Conservation (phyloP, 1,139 yeast genomes). For the Yamadazyma sp. region DNA sequence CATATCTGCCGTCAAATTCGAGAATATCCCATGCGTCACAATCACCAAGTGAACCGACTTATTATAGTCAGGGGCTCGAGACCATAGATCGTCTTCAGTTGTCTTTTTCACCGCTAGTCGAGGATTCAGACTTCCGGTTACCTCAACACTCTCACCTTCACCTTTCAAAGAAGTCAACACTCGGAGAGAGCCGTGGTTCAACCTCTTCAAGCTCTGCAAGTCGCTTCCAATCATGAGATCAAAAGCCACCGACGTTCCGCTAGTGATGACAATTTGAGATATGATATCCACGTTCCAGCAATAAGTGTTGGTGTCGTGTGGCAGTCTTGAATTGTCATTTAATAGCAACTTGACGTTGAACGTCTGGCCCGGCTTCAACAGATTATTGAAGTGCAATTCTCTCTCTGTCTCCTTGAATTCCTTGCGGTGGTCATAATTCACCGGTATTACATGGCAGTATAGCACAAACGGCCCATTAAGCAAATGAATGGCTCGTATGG, state of each 20-base stretch:
- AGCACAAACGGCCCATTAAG: constrained; percentile 61
- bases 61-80: constrained; percentile 37
- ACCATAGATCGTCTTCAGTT: constrained; percentile 75
- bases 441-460: constrained; percentile 60
- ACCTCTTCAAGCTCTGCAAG: constrained; percentile 28
- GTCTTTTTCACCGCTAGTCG: constrained; percentile 42
- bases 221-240: constrained; percentile 61
- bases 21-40: constrained; percentile 87
- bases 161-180: constrained; percentile 11
- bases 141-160: constrained; percentile 10
- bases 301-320: constrained; percentile 26
- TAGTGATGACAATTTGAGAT: constrained; percentile 78
- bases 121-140: constrained; percentile 19
- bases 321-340: constrained; percentile 42
- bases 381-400: constrained; percentile 40
- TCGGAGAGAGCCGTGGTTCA: constrained; percentile 27
- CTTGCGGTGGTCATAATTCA: constrained; percentile 39
- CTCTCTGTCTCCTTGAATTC: constrained; percentile 28
- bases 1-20: constrained; percentile 89
- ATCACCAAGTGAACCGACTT: constrained; percentile 70
- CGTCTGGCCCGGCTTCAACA: constrained; percentile 63
- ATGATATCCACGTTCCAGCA: constrained; percentile 82
- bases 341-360: constrained; percentile 50
- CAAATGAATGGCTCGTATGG: constrained; percentile 54
- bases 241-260: constrained; percentile 63